Evolutionary conservation across 768 basidiomycete genomes (phyloP), one percentile per base, ranked within the genome.

Genomic region (Suillus variegatus): DNA sequence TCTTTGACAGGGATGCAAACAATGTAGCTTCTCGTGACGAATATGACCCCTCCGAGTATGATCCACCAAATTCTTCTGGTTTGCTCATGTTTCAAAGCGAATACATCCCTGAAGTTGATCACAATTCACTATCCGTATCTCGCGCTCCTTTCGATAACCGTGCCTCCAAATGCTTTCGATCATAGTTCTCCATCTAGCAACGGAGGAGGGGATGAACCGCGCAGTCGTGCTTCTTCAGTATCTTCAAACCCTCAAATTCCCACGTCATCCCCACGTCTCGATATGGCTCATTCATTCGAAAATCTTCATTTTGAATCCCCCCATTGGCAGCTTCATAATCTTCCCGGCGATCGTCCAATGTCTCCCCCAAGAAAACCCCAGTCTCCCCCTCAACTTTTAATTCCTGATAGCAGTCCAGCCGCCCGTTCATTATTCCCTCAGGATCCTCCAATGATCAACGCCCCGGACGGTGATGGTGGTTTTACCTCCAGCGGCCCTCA

Each of bases 31-130:
- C 63, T 72, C 71, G 72, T 66, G 70, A 77, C 75, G 88, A 87
- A 38, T 93, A 93, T 83, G 86, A 93, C 73, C 91, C 92, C 5
- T 75, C 84, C 36, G 88, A 92, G 64, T 93, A 86, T 81, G 92
- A 93, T 78, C 71, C 78, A 6, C 87, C 89, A 22, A 75, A 81
- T 65, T 77, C 78, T 1, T 72, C 82, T 40, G 71, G 75, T 35
- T 82, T 88, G 13, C 82, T 92, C 69, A 85, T 90, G 78, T 88
- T 89, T 75, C 85, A 88, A 71, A 67, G 70, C 70, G 83, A 84
- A 13, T 86, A 73, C 66, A 81, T 84, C 68, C 69, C 75, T 38
- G 66, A 66, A 35, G 65, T 78, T 57, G 75, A 77, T 69, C 71
- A 71, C 14, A 65, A 65, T 44, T 78, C 83, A 10, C 75, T 80